Evolutionary conservation across 495 filamentous ascomycete species (phyloP).

Genomic region (Penicillium antarcticum): DNA sequence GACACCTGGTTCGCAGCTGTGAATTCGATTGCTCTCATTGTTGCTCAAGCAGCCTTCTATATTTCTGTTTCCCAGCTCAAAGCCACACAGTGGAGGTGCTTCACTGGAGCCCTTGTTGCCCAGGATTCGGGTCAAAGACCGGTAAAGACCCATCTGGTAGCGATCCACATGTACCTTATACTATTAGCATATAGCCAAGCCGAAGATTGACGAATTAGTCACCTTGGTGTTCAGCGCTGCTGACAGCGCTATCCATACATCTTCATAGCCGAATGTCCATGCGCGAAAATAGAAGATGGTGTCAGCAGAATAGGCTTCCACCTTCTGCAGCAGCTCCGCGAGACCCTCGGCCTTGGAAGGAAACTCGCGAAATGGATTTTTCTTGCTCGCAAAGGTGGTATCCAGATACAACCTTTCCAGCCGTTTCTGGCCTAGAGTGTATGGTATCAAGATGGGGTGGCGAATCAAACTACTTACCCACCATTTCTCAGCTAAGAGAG

Average conservation of each 20-base stretch:
- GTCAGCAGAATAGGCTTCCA: conserved; percentile 64
- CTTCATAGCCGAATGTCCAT: conserved; percentile 93
- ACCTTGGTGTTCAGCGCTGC: conserved; percentile 65
- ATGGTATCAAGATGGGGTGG: conserved; percentile 74
- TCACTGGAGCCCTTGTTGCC: conserved; percentile 43
- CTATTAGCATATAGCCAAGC: conserved; percentile 4
- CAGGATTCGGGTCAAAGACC: conserved; percentile 50
- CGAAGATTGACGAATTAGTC: conserved; percentile 1
- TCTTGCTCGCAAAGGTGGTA: conserved; percentile 65
- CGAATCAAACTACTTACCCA: conserved; percentile 63
- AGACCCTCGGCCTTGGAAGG: conserved; percentile 68
- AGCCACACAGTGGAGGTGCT: conserved; percentile 69
- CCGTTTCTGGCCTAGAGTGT: conserved; percentile 59
- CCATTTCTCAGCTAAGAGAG: conserved; percentile 56
- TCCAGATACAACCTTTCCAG: conserved; percentile 85
- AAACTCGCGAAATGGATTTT: conserved; percentile 47
- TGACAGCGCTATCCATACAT: conserved; percentile 84
- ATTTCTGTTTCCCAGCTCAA: conserved; percentile 66
- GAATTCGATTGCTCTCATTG: conserved; percentile 63
- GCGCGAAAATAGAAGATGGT: conserved; percentile 82
- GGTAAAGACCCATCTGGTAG: conserved; percentile 75
- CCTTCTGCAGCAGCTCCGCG: conserved; percentile 66
- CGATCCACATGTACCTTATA: conserved; percentile 73
- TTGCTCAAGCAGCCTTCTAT: conserved; percentile 70
- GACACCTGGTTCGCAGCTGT: conserved; percentile 79